Base-by-base conservation (phyloP, 2,329 filamentous ascomycete species). In the Cadophora sp. region DNA sequence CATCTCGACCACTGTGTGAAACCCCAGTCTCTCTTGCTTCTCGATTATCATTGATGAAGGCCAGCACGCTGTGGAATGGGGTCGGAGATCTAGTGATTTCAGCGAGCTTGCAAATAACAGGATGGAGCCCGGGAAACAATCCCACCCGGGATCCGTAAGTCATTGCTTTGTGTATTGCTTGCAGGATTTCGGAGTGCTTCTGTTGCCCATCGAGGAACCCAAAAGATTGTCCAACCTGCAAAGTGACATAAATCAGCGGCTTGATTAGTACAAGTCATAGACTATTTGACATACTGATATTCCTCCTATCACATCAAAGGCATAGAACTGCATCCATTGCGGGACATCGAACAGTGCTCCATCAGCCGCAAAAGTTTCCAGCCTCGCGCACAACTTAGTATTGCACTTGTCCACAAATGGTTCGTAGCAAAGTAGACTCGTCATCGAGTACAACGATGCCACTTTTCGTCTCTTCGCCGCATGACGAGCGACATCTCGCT, bases 271-370 rank as follows among this genome's bases (percentile, higher is more conserved):
- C 7, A 37, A 5, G 26, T 16, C 9, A 26, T 19, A 31, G 56
- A 27, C 26, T 31, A n/a, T n/a, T 5, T 22, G 11, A 56, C 63
- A 48, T 12, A 80, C 79, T 0, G 82, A 84, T 19, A 86, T 83
- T 43, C 81, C 77, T 0, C 82, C 82, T 27, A 86, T 84, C 0
- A 85, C 82, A 59, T 85, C 82, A 43, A 83, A 82, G 0, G 80
- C 81, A 63, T 80, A 83, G 66, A 76, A 83, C 66, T 83, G 81
- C 55, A 83, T 74, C 79, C 80, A 81, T 50, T 79, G 73, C 4
- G 69, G 71, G 62, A 83, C 72, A 68, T 85, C 79, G 7, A 85
- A 68, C 0, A 68, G 62, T 4, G 75, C n/a, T 0, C 71, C 73
- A 0, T 65, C 64, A 0, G 69, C 64, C 2, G 80, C 78, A 40